Conservation (phyloP, 352 stramenopile species). For the Phytophthora europaea region DNA sequence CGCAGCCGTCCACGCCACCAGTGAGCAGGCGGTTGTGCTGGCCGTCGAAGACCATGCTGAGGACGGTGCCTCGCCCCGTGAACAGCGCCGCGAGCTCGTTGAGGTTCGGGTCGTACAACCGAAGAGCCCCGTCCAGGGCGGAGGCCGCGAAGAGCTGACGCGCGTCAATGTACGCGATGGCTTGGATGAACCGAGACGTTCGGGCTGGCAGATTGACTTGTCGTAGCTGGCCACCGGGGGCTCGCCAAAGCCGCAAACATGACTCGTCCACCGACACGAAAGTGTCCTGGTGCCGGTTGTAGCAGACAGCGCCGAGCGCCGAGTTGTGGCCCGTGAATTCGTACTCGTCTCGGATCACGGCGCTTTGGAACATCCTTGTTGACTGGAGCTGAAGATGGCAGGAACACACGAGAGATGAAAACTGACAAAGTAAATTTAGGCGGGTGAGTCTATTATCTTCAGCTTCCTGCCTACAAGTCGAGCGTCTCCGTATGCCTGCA, state of each 20-base stretch:
- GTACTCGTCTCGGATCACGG: constrained; percentile 73
- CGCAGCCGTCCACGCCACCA: constrained; percentile 71
- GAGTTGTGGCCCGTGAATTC: constrained; percentile 72
- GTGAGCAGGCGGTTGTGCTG: constrained; percentile 63
- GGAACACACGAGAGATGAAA: constrained; percentile 10
- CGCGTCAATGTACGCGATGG: constrained; percentile 66
- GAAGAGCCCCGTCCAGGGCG: constrained; percentile 70
- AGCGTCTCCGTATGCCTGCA: neutral
- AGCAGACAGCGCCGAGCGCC: constrained; percentile 67
- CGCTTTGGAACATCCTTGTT: constrained; percentile 68
- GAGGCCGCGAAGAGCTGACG: constrained; percentile 73
- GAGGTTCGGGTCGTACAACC: constrained; percentile 65
- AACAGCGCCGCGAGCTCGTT: constrained; percentile 70
- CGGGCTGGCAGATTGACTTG: constrained; percentile 63
- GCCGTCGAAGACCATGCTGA: constrained; percentile 66
- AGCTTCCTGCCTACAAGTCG: neutral
- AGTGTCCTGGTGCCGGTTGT: constrained; percentile 72
- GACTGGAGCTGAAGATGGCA: neutral
- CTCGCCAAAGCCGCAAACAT: constrained; percentile 59
- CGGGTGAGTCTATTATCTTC: neutral
- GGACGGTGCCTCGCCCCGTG: constrained; percentile 56
- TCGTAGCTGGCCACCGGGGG: constrained; percentile 42
- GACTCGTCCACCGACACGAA: constrained; percentile 71
- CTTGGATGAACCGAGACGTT: constrained; percentile 69
- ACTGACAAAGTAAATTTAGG: constrained; percentile 21